Evolutionary conservation across 257 asterid species (phyloP), one percentile per base, ranked within the genome.

Genomic region (Verbena officinalis): DNA sequence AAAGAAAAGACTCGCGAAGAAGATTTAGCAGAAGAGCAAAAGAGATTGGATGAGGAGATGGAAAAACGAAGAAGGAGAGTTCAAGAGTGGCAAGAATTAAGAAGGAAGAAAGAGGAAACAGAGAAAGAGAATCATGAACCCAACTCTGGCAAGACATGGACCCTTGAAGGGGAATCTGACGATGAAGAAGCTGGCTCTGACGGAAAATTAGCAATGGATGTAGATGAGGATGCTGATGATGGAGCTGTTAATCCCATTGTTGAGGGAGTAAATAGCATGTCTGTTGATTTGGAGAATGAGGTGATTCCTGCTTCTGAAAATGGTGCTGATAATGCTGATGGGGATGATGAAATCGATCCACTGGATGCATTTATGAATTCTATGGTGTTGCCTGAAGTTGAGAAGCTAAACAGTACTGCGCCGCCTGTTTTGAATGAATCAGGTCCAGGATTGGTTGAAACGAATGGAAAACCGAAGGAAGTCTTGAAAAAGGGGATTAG

Each of bases 71-170:
- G 96, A 27, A 86, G 89, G 77, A 81, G 96, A 77, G 98, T 88
- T 63, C 96, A 88, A 73, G 98, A 91, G 78, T 91, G 96, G 98
- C 98, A 91, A 60, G 95, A 88, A 74, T 57, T 78, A 59, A 84
- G 76, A 75, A 81, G 94, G 68, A 84, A 79, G 80, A 83, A 72
- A 67, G 94, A 87, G 78, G 89, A 88, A 55, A 75, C 86, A 17
- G 95, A 91, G 76, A 83, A 80, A 73, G 95, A 86, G 62, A 67
- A 79, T 70, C 61, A 73, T 27, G 89, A 83, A 73, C 77, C 69
- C 33, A 83, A 79, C 64, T 80, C 91, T 57, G 96, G 97, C 3
- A 91, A 91, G 81, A 49, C 82, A 13, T 91, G 97, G 97, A 88
- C 96, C 20, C 72, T 91, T 68, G 97, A 90, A 46, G 96, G 93